Conservation (phyloP, 2,329 filamentous ascomycete species). For the Aspergillus sp. region DNA sequence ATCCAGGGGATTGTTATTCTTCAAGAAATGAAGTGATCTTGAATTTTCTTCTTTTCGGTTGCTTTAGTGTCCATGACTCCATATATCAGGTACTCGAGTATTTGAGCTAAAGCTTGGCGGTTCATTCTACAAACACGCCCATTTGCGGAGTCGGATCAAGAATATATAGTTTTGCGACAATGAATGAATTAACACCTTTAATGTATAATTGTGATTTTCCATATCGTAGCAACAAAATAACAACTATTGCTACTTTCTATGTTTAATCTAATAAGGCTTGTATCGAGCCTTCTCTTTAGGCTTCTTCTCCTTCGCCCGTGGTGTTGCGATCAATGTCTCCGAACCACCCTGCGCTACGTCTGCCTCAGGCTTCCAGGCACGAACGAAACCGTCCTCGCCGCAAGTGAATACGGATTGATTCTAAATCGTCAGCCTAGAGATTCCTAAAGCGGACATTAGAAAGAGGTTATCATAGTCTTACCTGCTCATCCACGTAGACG, state of each 20-base stretch:
- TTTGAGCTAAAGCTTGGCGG: too few species aligned
- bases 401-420: constrained; percentile 46
- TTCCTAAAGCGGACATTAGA: background rate
- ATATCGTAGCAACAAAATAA: background rate
- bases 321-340: constrained; percentile 26
- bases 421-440: constrained; percentile 33
- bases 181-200: too few species aligned
- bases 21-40: background rate
- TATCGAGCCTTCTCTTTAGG: constrained; percentile 41
- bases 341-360: constrained; percentile 14
- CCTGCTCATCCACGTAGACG: constrained; percentile 49
- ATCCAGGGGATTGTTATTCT: background rate
- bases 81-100: background rate
- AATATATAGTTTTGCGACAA: too few species aligned
- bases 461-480: constrained; percentile 25
- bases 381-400: constrained; percentile 51
- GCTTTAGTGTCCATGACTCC: background rate
- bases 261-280: constrained; percentile 37
- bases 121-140: too few species aligned
- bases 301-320: constrained; percentile 40
- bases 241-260: background rate
- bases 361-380: constrained; percentile 39
- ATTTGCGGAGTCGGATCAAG: too few species aligned
- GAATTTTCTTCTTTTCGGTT: background rate
- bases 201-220: too few species aligned